These are phyloP conservation scores for Fusarium miscanthi DNA, from an alignment of 2,329 filamentous ascomycete species.

Conservation along the genomic window DNA sequence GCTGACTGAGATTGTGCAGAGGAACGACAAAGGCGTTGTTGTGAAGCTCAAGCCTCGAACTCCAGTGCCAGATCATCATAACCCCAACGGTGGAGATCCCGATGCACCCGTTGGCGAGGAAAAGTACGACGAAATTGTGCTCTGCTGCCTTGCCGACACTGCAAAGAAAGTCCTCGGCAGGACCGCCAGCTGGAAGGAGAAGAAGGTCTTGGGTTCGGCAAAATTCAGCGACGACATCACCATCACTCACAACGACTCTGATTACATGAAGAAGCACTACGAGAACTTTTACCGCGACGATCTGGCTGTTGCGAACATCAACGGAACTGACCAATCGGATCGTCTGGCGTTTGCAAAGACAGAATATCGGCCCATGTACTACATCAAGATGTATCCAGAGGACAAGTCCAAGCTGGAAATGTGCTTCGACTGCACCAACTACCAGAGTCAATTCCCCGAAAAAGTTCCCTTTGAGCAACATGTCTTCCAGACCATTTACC, in stretches of 20 bases:
- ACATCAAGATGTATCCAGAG: conserved; percentile 34
- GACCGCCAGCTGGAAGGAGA: conserved; percentile 30
- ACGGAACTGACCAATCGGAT: conserved; percentile 15
- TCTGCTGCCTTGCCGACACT: conserved; percentile 29
- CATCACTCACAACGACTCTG: conserved; percentile 25
- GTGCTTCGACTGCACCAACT: conserved; percentile 34
- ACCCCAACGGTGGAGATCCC: conserved; percentile 23
- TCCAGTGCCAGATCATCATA: conserved; percentile 21
- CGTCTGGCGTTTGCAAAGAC: conserved; percentile 26
- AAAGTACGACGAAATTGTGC: conserved; percentile 21
- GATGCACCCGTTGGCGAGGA: conserved; percentile 20
- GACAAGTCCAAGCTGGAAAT: conserved; percentile 33
- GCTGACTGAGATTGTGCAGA: conserved; percentile 23
- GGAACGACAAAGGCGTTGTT: conserved; percentile 16
- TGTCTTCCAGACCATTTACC: conserved; percentile 64
- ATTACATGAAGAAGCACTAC: conserved; percentile 35
- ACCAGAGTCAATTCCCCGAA: conserved; percentile 32
- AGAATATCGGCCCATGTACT: conserved; percentile 33
- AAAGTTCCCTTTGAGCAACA: conserved; percentile 41
- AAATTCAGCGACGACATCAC: conserved; percentile 33
- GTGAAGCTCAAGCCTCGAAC: conserved; percentile 23
- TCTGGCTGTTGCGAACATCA: conserved; percentile 21
- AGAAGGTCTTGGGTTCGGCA: conserved; percentile 21
- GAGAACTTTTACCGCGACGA: conserved; percentile 30
- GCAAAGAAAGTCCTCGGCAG: conserved; percentile 23